Percentiles rank a stretch among this genome's conserved stretches.
These are phyloP conservation scores for Vitis hybrid DNA, from an alignment of 177 flowering plant species.

Conservation along the genomic window DNA sequence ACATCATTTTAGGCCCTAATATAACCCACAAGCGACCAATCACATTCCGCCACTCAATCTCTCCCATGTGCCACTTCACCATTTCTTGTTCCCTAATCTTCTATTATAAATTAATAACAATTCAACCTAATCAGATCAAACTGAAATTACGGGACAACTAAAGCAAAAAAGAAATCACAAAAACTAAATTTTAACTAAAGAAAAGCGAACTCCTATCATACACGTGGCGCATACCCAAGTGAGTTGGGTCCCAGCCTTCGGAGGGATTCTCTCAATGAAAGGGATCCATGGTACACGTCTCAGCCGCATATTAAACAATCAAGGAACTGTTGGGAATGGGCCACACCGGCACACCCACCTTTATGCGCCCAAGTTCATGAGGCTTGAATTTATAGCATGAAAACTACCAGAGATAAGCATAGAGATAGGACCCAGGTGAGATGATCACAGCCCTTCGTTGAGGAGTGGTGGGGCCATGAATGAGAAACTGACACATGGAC, in stretches of 20 bases:
- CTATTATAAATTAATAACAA: not conserved
- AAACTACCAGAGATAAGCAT: no score
- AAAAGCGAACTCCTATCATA: not conserved
- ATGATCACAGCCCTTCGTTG: not conserved
- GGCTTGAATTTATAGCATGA: no score
- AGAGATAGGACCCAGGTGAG: no score
- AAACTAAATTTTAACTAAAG: not conserved
- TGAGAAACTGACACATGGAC: no score
- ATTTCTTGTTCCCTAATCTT: not conserved
- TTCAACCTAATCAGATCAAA: not conserved
- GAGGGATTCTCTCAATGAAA: no score
- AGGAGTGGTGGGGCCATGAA: not conserved
- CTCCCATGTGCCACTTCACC: not conserved
- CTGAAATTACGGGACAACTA: not conserved
- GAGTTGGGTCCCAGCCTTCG: slow-evolving; percentile 5
- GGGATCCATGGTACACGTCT: not conserved
- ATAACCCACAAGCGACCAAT: slow-evolving; percentile 1
- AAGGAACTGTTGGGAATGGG: not conserved
- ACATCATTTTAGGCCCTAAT: not conserved
- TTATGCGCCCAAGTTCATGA: not conserved
- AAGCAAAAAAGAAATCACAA: not conserved
- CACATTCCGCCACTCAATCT: slow-evolving; percentile 5
- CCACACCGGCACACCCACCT: not conserved
- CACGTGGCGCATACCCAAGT: slow-evolving; percentile 7
- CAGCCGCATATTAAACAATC: slow-evolving; percentile 6